Evolutionary conservation across 768 basidiomycete species (phyloP).

Genomic region (Rhodotorula paludigena): DNA sequence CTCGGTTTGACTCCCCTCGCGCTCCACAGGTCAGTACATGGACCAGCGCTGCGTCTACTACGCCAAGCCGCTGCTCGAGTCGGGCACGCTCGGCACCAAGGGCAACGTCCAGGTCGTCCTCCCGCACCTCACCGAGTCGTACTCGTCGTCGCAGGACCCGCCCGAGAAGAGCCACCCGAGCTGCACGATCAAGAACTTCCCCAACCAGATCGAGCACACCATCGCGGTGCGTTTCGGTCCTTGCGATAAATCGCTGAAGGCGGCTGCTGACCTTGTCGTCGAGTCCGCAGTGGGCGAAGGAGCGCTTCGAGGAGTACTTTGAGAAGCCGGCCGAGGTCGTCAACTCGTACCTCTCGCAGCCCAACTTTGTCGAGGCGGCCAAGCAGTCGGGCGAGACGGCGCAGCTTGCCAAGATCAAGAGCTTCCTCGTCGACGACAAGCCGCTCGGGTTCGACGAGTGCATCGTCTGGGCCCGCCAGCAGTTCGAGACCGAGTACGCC

Average conservation of each 20-base stretch:
- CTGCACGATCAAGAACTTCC: conserved; percentile 98
- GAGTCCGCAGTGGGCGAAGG: conserved; percentile 72
- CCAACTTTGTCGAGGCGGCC: conserved; percentile 82
- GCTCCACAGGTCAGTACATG: conserved; percentile 69
- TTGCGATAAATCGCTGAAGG: not conserved
- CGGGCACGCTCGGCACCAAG: conserved; percentile 96
- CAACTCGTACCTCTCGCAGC: conserved; percentile 93
- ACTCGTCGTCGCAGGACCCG: conserved; percentile 95
- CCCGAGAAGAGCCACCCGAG: conserved; percentile 95
- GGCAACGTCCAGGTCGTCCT: conserved; percentile 94
- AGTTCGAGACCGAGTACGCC: conserved; percentile 90
- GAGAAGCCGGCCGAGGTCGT: conserved; percentile 89
- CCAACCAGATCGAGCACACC: conserved; percentile 93
- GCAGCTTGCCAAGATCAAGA: conserved; percentile 79
- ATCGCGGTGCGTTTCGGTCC: conserved; percentile 64
- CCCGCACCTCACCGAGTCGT: conserved; percentile 90
- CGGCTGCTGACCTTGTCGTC: not conserved
- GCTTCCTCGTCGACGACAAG: conserved; percentile 83
- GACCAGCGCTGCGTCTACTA: conserved; percentile 96
- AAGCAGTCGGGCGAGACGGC: conserved; percentile 64
- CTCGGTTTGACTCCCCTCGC: conserved; percentile 8
- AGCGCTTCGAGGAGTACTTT: conserved; percentile 85
- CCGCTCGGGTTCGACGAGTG: conserved; percentile 96
- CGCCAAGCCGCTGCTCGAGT: conserved; percentile 89
- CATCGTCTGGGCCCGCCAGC: conserved; percentile 89